These are phyloP conservation scores for Mucor ambiguus DNA, from an alignment of 371 early-diverging fungal genomes.

Conservation along the genomic window DNA sequence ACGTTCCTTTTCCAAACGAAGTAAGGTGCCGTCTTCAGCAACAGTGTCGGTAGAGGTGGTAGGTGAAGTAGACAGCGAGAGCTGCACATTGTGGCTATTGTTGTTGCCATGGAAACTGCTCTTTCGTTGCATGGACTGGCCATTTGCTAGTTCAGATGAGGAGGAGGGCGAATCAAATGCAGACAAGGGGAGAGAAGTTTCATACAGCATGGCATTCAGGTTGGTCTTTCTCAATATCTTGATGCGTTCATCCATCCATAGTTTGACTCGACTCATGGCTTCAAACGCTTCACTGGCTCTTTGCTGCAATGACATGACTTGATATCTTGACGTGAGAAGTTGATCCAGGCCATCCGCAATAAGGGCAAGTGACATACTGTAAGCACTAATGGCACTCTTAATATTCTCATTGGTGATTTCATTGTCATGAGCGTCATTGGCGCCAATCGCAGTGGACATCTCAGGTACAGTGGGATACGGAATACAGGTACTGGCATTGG, in stretches of 20 bases:
- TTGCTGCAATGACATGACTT: slow-evolving; percentile 40
- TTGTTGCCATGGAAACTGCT: background rate
- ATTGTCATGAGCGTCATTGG: slow-evolving; percentile 30
- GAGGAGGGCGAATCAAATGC: background rate
- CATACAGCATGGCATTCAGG: slow-evolving; percentile 21
- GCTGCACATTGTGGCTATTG: background rate
- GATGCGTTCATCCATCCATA: slow-evolving; percentile 48
- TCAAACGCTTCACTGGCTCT: slow-evolving; percentile 40
- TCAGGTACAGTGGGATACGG: slow-evolving; percentile 43
- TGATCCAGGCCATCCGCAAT: slow-evolving; percentile 50
- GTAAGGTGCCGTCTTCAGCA: slow-evolving; percentile 34
- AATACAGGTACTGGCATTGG: slow-evolving; percentile 33
- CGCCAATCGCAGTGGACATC: slow-evolving; percentile 44
- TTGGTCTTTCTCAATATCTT: slow-evolving; percentile 25
- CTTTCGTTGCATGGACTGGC: background rate
- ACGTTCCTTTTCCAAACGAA: slow-evolving; percentile 50
- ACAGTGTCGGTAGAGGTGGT: background rate
- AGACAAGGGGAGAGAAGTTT: background rate
- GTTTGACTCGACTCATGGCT: slow-evolving; percentile 33
- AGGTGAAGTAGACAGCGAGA: background rate
- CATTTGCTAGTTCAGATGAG: background rate
- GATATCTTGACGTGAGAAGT: slow-evolving; percentile 38
- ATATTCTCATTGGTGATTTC: slow-evolving; percentile 45
- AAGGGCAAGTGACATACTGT: slow-evolving; percentile 43
- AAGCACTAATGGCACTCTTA: slow-evolving; percentile 33